Evolutionary conservation across 2,329 filamentous ascomycete genomes (phyloP).

Genomic region (Fusarium avenaceum): DNA sequence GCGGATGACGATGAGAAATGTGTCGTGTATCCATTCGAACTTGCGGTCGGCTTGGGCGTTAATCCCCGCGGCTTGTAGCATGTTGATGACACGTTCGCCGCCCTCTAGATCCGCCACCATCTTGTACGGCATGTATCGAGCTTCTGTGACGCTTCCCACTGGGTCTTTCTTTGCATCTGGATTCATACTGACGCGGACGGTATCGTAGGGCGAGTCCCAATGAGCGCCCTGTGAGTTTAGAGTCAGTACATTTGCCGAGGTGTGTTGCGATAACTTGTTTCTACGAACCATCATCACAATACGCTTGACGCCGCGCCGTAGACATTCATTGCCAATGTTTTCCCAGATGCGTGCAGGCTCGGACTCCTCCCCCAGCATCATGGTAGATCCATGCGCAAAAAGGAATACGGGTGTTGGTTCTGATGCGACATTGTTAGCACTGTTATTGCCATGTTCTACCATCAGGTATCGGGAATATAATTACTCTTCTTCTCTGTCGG

Average conservation of each 20-base stretch:
- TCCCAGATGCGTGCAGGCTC: slow-evolving; percentile 39
- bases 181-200: slow-evolving; percentile 72
- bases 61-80: slow-evolving; percentile 66
- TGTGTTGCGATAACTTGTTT: no score
- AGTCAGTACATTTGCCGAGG: no score
- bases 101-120: slow-evolving; percentile 71
- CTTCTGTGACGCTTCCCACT: slow-evolving; percentile 74
- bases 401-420: slow-evolving; percentile 35
- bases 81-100: slow-evolving; percentile 62
- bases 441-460: no score
- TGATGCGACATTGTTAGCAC: background rate
- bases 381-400: slow-evolving; percentile 38
- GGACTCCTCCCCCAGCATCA: slow-evolving; percentile 42
- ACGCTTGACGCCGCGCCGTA: slow-evolving; percentile 26
- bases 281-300: slow-evolving; percentile 37
- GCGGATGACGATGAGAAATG: slow-evolving; percentile 74
- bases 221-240: slow-evolving; percentile 60
- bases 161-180: slow-evolving; percentile 71
- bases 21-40: slow-evolving; percentile 81
- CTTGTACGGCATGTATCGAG: slow-evolving; percentile 73
- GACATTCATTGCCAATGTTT: slow-evolving; percentile 28
- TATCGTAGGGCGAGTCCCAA: slow-evolving; percentile 70
- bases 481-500: slow-evolving; percentile 3
- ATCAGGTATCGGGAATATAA: no score
- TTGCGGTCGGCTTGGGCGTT: slow-evolving; percentile 63